Base-by-base conservation (phyloP, 257 asterid genomes). In the Misopates orontium region DNA sequence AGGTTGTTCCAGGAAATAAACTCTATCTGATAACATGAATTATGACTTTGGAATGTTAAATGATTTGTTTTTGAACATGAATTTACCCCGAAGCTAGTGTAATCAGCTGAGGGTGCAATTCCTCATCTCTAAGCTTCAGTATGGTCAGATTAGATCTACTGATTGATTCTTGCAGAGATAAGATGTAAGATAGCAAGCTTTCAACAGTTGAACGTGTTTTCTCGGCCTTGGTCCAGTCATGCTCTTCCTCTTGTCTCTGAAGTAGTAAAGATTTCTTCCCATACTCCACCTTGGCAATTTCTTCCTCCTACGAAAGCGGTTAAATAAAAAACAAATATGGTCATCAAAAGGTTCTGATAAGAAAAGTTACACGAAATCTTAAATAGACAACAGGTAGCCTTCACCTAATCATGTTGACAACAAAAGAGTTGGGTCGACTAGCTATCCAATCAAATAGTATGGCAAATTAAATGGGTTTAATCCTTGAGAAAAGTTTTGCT, bases 41-140 rank as follows among this genome's bases (percentile, higher is more conserved):
- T 40, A 61, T 36, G 47, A 25, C 39, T 50, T 57, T 36, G 23
- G 67, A 67, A 28, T 47, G 25, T 36, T 9, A 63, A 21, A 21
- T 32, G 11, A 24, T 32, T n/a, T 57, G n/a, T 32, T 48, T 28
- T 25, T n/a, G 52, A 15, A 16, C 60, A 22, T 0, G 53, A 36
- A 58, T 57, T 74, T 89, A 89, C 97, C 95, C 95, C 16, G 95
- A 83, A 68, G 84, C 81, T 68, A 89, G 73, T 41, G 95, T 82
- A 48, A 82, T 73, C 73, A 90, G 70, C 82, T 90, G 96, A 71
- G 91, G 95, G 40, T 80, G 84, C 67, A 90, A 76, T 75, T 90
- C 97, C 72, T 84, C 83, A 54, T 73, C 79, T 63, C 87, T 69
- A 76, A 90, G 88, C 40, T 48, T 76, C 68, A 74, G 47, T 73